Percentiles rank a stretch among this genome's conserved stretches.
Evolutionary conservation across 208 protist species (phyloP).

Genomic region (Leishmania martiniquensis): DNA sequence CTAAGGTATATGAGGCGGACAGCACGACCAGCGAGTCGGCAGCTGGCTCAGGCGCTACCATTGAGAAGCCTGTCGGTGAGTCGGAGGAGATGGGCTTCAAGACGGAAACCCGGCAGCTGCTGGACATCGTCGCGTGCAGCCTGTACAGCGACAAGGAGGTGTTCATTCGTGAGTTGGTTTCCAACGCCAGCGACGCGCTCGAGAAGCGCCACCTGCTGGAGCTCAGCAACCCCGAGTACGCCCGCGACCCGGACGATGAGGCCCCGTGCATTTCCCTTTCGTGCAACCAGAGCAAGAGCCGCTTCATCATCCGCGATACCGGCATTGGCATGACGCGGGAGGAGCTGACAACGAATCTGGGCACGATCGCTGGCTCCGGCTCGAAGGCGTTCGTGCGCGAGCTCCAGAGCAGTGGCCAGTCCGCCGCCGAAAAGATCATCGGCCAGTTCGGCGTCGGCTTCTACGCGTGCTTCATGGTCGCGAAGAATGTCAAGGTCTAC

Average conservation of each 20-base stretch:
- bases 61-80: slow-evolving; percentile 74
- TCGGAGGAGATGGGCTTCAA: slow-evolving; percentile 95
- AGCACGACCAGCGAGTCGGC: slow-evolving; percentile 10
- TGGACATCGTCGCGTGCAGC: slow-evolving; percentile 97
- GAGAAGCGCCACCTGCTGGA: slow-evolving; percentile 95
- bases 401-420: slow-evolving; percentile 75
- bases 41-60: slow-evolving; percentile 32
- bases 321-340: slow-evolving; percentile 98
- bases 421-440: slow-evolving; percentile 91
- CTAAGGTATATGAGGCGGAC: slow-evolving; percentile 23
- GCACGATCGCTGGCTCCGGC: slow-evolving; percentile 93
- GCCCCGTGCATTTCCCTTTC: slow-evolving; percentile 77
- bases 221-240: slow-evolving; percentile 86
- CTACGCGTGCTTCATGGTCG: slow-evolving; percentile 97
- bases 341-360: slow-evolving; percentile 96
- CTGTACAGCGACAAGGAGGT: slow-evolving; percentile 99
- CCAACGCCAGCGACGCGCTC: slow-evolving; percentile 97
- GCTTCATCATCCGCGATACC: slow-evolving; percentile 94
- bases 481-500: slow-evolving; percentile 95
- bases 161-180: slow-evolving; percentile 98
- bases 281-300: slow-evolving; percentile 93
- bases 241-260: slow-evolving; percentile 79
- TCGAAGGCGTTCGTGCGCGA: slow-evolving; percentile 91
- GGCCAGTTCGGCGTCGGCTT: slow-evolving; percentile 99
- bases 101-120: slow-evolving; percentile 98